These are phyloP conservation scores for Paraconiothyrium sp. DNA, from an alignment of 2,329 filamentous ascomycete species.

Conservation along the genomic window DNA sequence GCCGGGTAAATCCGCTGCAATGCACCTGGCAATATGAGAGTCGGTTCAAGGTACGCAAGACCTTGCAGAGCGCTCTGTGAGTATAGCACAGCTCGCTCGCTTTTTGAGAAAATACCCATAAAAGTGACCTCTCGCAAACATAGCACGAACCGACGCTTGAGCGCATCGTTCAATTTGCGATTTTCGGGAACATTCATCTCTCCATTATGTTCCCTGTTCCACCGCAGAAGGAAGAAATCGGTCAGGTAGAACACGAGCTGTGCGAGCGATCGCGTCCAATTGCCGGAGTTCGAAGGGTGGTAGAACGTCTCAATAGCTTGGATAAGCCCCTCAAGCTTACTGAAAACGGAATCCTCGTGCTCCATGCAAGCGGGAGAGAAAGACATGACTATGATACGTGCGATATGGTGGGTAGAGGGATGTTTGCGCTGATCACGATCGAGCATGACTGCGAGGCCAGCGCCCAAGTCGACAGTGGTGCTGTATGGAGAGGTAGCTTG, in stretches of 20 bases:
- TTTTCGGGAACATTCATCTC: conserved; percentile 88
- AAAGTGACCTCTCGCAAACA: conserved; percentile 92
- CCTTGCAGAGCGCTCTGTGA: conserved; percentile 90
- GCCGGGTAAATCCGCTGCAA: conserved; percentile 96
- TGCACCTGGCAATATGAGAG: conserved; percentile 89
- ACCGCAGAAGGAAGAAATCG: conserved; percentile 96
- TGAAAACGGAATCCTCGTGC: conserved; percentile 79
- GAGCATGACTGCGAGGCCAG: conserved; percentile 84
- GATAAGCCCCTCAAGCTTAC: conserved; percentile 87
- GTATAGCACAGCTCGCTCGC: conserved; percentile 88
- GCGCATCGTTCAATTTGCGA: conserved; percentile 77
- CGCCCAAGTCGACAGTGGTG: conserved; percentile 77
- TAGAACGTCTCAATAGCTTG: conserved; percentile 98
- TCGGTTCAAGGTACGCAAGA: conserved; percentile 88
- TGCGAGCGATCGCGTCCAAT: conserved; percentile 88
- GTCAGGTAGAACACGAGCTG: conserved; percentile 92
- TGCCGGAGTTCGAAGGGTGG: conserved; percentile 94
- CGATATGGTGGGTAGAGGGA: conserved; percentile 89
- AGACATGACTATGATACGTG: conserved; percentile 91
- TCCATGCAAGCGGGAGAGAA: conserved; percentile 84
- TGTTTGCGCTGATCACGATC: conserved; percentile 95
- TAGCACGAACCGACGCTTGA: conserved; percentile 89
- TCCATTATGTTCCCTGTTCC: conserved; percentile 93
- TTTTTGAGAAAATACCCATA: conserved; percentile 98
- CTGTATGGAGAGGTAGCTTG: conserved; percentile 95